A percentile compares a stretch with the other conserved stretches of the same genome.
phyloP scores from a whole-genome alignment of 2,329 filamentous ascomycete species.

The Orbilia ellipsospora region DNA sequence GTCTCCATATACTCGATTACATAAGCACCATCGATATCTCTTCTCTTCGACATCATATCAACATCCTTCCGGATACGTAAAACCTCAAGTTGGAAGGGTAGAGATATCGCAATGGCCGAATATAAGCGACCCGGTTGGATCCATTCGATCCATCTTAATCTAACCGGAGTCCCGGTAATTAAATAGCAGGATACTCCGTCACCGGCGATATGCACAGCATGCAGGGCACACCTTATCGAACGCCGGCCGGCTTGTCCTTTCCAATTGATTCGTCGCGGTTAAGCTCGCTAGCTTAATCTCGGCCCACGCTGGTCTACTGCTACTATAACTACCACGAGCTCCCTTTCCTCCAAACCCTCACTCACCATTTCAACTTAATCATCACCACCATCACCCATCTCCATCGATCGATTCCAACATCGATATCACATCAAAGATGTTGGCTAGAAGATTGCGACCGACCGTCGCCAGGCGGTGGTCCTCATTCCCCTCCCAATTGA shows the following conservation, averaged over 20 bases:
- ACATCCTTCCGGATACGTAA: no score
- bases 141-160: no score
- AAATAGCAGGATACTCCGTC: constrained; percentile 12
- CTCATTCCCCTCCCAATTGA: constrained; percentile 16
- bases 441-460: constrained; percentile 35
- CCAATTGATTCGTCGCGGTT: no score
- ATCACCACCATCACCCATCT: not conserved
- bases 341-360: not conserved
- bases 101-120: no score
- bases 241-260: constrained; percentile 7
- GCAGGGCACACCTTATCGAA: constrained; percentile 18
- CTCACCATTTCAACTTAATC: not conserved
- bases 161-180: not conserved
- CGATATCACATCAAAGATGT: constrained; percentile 14
- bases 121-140: no score
- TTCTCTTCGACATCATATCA: no score
- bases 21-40: no score
- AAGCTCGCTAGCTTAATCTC: no score
- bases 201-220: constrained; percentile 13
- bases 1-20: no score
- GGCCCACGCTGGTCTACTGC: no score
- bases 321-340: not conserved
- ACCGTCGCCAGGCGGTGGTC: constrained; percentile 26
- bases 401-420: not conserved
- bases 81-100: no score